Conservation (phyloP, 1,139 yeast species). For the Diutina ranongensis region DNA sequence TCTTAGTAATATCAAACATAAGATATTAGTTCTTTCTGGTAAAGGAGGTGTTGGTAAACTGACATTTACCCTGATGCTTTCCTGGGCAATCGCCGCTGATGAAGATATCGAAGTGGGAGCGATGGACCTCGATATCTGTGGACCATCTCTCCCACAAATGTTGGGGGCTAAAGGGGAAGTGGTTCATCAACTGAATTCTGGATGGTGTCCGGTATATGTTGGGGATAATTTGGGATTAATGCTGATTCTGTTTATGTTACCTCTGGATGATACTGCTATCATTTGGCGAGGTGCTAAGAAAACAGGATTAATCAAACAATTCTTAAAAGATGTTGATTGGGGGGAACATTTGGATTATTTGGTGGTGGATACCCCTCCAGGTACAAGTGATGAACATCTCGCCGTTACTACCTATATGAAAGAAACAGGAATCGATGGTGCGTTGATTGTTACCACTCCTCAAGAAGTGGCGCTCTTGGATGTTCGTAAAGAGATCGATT, state of each 20-base stretch:
- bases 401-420: constrained; percentile 81
- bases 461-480: constrained; percentile 94
- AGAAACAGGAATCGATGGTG: constrained; percentile 92
- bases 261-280: constrained; percentile 85
- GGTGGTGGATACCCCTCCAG: constrained; percentile 96
- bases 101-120: constrained; percentile 84
- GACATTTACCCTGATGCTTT: constrained; percentile 86
- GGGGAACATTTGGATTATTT: constrained; percentile 75
- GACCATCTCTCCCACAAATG: constrained; percentile 94
- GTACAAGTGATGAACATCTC: constrained; percentile 94
- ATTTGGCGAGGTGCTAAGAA: constrained; percentile 97
- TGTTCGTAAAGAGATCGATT: constrained; percentile 91
- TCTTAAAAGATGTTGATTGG: constrained; percentile 94
- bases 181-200: constrained; percentile 80
- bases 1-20: constrained; percentile 61
- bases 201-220: constrained; percentile 96
- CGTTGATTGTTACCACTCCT: constrained; percentile 90
- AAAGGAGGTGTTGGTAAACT: constrained; percentile 99
- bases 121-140: constrained; percentile 95
- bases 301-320: constrained; percentile 86
- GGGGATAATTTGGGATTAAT: constrained; percentile 91
- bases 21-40: constrained; percentile 79
- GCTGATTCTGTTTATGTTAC: constrained; percentile 94
- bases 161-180: constrained; percentile 83
- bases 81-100: constrained; percentile 94